Base-by-base conservation (phyloP, 2,329 filamentous ascomycete species). In the Orbilia oligospora region DNA sequence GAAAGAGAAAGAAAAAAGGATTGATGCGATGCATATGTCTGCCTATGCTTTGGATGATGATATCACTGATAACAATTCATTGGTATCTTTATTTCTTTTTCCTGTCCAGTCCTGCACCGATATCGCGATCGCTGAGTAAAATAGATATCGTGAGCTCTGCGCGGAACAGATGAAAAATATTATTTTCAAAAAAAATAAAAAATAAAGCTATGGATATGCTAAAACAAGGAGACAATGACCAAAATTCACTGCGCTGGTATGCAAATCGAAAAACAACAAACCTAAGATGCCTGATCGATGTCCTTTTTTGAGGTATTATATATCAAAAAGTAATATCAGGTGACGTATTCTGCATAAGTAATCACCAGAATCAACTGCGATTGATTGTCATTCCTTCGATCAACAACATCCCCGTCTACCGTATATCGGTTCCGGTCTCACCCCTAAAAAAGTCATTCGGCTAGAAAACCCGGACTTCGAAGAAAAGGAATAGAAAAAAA, bases 221-320 rank as follows among this genome's bases (percentile, higher is more conserved):
- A 9, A 36, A 36, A 36, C 38, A n/a, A 41, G 38, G 38, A 41
- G 38, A 8, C 33, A 36, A 36, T 38, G 4, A 9, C 14, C 14
- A 30, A 30, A 30, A 30, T 20, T 14, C n/a, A 20, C 18, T n/a
- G n/a, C n/a, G n/a, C n/a, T n/a, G 44, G 56, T 22, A n/a, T 44
- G 55, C 36, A 20, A 27, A 44, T 18, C 20, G 9, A 44, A 20
- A n/a, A 44, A 9, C 20, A 16, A 44, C n/a, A n/a, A n/a, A n/a
- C n/a, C n/a, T n/a, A n/a, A 61, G 56, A 61, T 61, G 56, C 56
- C 20, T 61, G 56, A 61, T 61, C 56, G 56, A 61, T 61, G 56
- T 41, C 38, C 38, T 41, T 18, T 5, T 12, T n/a, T 44, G 36
- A 61, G 56, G 14, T 61, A 44, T 61, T 44, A 3, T 24, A 44